Evolutionary conservation across 208 protist genomes (phyloP).

Genomic region (Endotrypanum monterogeii): DNA sequence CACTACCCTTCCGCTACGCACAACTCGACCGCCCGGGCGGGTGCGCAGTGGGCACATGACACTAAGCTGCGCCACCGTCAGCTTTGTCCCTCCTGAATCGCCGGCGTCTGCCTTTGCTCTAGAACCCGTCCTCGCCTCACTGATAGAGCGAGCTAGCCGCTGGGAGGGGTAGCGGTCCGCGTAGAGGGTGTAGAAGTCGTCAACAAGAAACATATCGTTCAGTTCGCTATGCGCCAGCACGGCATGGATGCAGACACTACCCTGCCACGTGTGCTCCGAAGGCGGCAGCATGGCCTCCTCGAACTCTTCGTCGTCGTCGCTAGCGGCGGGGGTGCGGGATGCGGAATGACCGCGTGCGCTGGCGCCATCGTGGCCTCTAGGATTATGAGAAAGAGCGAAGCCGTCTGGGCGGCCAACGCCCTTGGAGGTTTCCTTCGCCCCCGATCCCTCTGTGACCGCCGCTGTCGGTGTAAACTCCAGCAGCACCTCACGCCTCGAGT

Average conservation of each 20-base stretch:
- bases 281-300: slow-evolving; percentile 53
- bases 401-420: background rate
- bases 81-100: background rate
- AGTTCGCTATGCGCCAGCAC: slow-evolving; percentile 68
- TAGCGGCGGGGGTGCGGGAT: slow-evolving; percentile 1
- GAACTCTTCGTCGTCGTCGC: slow-evolving; percentile 36
- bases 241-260: slow-evolving; percentile 77
- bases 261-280: slow-evolving; percentile 54
- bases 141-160: slow-evolving; percentile 31
- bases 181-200: slow-evolving; percentile 89
- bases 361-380: background rate
- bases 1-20: slow-evolving; percentile 57
- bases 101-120: background rate
- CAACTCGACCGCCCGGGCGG: slow-evolving; percentile 46
- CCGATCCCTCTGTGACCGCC: slow-evolving; percentile 29
- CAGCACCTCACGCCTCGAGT: slow-evolving; percentile 61
- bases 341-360: background rate
- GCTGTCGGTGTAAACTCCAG: slow-evolving; percentile 78
- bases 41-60: slow-evolving; percentile 62
- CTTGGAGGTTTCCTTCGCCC: background rate
- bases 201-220: slow-evolving; percentile 90
- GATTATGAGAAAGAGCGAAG: background rate
- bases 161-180: slow-evolving; percentile 59
- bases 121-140: background rate
- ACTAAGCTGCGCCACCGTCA: slow-evolving; percentile 53